Base-by-base conservation (phyloP, 176 grass and related monocot genomes). In the Carex pumila region DNA sequence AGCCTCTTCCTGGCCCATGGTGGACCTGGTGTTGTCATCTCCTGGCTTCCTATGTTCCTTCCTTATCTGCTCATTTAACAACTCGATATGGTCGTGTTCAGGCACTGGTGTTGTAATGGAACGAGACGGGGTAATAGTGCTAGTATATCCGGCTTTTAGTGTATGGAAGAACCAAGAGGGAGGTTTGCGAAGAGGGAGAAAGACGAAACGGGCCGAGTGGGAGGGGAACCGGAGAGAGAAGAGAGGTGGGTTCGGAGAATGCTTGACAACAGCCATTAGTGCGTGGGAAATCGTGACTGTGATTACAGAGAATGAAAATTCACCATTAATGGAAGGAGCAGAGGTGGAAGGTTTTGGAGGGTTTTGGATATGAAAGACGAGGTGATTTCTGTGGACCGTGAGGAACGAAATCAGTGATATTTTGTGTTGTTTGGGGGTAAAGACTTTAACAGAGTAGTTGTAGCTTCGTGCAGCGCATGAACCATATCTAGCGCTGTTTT, bases 51-150 rank as follows among this genome's bases (percentile, higher is more conserved):
- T 89, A 11, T 86, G 91, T 12, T 90, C 85, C 85, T 61, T 63
- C 79, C 86, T 89, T 65, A 95, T 86, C 84, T 86, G 83, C 79
- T 95, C 34, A 31, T 98, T 94, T 80, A 98, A 79, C 58, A 88
- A 65, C 18, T 89, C 68, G 41, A 98, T 95, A 36, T 91, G 87
- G 85, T 98, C 95, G 3, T 66, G 32, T 54, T 87, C 85, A 17
- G 73, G 25, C 15, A 84, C 85, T 11, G 59, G 73, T 75, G 53
- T 75, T 45, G 71, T 69, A 86, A 86, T 87, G 85, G 72, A 67
- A 88, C 41, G 85, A 6, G 63, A 57, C 5, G 60, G 43, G 17
- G 73, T 52, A 52, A 22, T 13, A 49, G 55, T 50, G 67, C 64
- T 25, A 47, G 84, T 73, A 64, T 84, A 71, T 56, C 55, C 63